Base-by-base conservation (phyloP, 768 basidiomycete species). In the Cystofilobasidium bisporidii region DNA sequence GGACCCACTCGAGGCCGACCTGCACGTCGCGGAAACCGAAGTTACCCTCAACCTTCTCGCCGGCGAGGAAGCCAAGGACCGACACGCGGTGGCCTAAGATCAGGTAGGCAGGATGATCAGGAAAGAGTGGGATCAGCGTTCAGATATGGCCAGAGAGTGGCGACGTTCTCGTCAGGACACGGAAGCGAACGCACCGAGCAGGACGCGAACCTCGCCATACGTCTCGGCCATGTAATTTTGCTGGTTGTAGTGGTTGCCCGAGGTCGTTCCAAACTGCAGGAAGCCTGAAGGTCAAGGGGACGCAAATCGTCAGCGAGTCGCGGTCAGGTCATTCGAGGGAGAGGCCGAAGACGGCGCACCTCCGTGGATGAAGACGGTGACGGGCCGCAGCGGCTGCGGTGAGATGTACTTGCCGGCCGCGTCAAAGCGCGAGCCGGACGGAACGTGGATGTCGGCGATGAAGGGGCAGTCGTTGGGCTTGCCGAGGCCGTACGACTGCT, bases 1-100 rank as follows among this genome's bases (percentile, higher is more conserved):
- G 82, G 30, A 89, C 78, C 87, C 87, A 89, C 71, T 82, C 78
- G n/a, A 89, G 73, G 0, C 84, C 87, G 24, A 87, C 72, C 87
- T 87, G 89, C 72, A 87, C 87, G 72, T 89, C 88, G 75, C 88
- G 89, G 79, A 89, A 89, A 0, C 88, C 87, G 74, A 85, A 89
- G 72, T 89, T 90, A 3, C 88, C 88, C 20, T 79, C 78, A 56
- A 89, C 74, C 48, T 77, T 75, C 55, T 86, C 84, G 70, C 81
- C 81, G 0, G 86, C 87, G 26, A 90, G 77, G 72, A 88, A 90
- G 0, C 88, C 88, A 71, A 89, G 86, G 0, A 82, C 87, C n/a
- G 55, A 55, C 2, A 66, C 65, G 24, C 65, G 57, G 58, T 66
- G 57, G 20, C 63, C 41, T 43, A 17, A 3, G 11, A 17, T 43